Conservation (phyloP, 2,329 filamentous ascomycete species). For the Fonsecaea nubica region DNA sequence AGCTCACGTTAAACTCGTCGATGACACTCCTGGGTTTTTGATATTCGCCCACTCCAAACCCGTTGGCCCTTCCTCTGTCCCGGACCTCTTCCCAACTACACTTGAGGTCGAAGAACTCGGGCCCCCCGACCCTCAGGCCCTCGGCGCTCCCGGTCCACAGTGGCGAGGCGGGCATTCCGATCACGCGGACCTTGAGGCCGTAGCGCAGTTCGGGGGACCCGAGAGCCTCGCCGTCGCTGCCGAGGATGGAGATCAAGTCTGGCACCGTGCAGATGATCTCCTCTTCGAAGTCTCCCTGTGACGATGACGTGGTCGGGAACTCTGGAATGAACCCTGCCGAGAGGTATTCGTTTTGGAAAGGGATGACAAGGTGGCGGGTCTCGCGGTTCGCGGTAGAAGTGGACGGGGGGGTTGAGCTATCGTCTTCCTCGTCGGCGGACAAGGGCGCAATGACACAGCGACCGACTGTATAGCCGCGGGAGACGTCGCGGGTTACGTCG, state of each 20-base stretch:
- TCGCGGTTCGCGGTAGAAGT: slow-evolving; percentile 3
- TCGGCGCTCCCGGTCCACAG: slow-evolving; percentile 54
- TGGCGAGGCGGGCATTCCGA: slow-evolving; percentile 58
- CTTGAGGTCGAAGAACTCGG: slow-evolving; percentile 47
- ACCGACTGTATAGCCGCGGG: slow-evolving; percentile 50
- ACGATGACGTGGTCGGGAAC: background rate
- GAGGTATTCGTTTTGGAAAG: slow-evolving; percentile 45
- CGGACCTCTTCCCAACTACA: slow-evolving; percentile 40
- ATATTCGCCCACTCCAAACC: slow-evolving; percentile 36
- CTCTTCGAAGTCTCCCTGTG: slow-evolving; percentile 20
- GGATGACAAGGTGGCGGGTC: slow-evolving; percentile 36
- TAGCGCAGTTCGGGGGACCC: slow-evolving; percentile 50
- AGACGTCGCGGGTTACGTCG: slow-evolving; percentile 50
- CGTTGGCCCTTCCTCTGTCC: slow-evolving; percentile 33
- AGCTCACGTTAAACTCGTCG: slow-evolving; percentile 37
- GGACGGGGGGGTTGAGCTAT: background rate
- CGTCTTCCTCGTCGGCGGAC: slow-evolving; percentile 38
- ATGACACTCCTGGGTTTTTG: slow-evolving; percentile 42
- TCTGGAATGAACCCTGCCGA: slow-evolving; percentile 37
- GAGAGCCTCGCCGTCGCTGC: slow-evolving; percentile 36
- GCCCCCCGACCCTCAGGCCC: slow-evolving; percentile 52
- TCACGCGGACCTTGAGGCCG: slow-evolving; percentile 58
- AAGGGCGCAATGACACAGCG: slow-evolving; percentile 43
- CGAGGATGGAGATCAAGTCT: slow-evolving; percentile 41
- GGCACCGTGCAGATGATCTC: slow-evolving; percentile 45